phyloP scores from a whole-genome alignment of 1,139 yeast species.

The Yamadazyma spencermartinsiae region DNA sequence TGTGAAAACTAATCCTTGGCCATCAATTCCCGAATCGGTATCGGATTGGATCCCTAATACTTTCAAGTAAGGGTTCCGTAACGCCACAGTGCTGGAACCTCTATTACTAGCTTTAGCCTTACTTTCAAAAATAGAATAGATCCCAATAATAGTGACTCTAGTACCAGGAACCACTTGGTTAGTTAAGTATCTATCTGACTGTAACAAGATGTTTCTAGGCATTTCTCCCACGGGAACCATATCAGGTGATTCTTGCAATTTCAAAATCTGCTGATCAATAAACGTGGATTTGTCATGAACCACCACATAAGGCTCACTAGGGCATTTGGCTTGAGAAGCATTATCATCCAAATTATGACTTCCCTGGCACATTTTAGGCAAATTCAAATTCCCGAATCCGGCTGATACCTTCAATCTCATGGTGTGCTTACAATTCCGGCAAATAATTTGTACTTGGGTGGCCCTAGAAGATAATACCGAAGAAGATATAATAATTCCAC shows the following conservation, averaged over 20 bases:
- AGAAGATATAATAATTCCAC: conserved; percentile 92
- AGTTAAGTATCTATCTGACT: conserved; percentile 87
- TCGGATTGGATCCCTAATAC: conserved; percentile 87
- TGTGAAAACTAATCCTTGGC: conserved; percentile 67
- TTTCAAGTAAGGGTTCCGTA: conserved; percentile 87
- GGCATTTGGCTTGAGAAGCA: conserved; percentile 67
- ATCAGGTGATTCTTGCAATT: conserved; percentile 94
- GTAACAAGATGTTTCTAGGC: conserved; percentile 90
- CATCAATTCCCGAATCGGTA: conserved; percentile 66
- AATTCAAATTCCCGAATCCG: conserved; percentile 75
- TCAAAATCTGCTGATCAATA: conserved; percentile 91
- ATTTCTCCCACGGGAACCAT: conserved; percentile 98
- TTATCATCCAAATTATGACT: conserved; percentile 49
- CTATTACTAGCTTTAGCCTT: conserved; percentile 40
- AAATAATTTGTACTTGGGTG: conserved; percentile 77
- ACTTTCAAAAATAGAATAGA: conserved; percentile 86
- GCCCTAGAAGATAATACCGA: conserved; percentile 90
- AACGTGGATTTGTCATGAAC: conserved; percentile 91
- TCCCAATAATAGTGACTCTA: conserved; percentile 87
- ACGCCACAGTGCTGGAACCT: conserved; percentile 64
- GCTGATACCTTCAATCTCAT: conserved; percentile 63
- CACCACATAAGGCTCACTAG: conserved; percentile 87
- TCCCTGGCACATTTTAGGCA: conserved; percentile 77
- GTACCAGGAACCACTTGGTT: conserved; percentile 95
- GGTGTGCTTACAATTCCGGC: conserved; percentile 86